Conservation (phyloP, 129 eudicot species). For the Mikania micrantha region DNA sequence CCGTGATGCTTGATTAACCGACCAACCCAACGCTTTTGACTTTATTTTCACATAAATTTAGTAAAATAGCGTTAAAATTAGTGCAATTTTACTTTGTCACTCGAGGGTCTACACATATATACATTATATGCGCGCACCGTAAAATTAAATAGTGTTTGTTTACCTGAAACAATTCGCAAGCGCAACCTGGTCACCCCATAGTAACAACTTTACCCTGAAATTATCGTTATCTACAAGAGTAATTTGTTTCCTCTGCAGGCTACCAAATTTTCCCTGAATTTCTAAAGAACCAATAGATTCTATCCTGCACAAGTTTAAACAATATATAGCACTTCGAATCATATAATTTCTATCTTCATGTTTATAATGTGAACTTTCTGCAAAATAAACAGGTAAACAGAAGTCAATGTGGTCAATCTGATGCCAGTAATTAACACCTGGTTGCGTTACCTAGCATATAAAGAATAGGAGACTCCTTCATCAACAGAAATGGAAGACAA, state of each 20-base stretch:
- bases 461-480: slow-evolving; percentile 74
- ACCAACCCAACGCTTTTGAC: too few species aligned
- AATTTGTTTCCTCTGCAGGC: slow-evolving; percentile 67
- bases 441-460: slow-evolving; percentile 68
- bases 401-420: neutral
- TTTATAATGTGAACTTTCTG: neutral
- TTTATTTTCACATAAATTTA: too few species aligned
- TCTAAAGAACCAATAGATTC: slow-evolving; percentile 76
- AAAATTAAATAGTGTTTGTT: slow-evolving; percentile 5
- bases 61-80: too few species aligned
- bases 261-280: slow-evolving; percentile 51
- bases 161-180: slow-evolving; percentile 85
- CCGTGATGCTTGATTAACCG: too few species aligned
- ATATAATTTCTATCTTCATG: slow-evolving; percentile 1
- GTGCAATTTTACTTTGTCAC: too few species aligned
- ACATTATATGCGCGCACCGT: too few species aligned
- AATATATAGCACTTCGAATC: neutral
- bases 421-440: neutral
- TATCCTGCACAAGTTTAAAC: slow-evolving; percentile 41
- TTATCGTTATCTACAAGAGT: slow-evolving; percentile 77
- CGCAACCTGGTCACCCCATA: slow-evolving; percentile 92
- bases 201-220: slow-evolving; percentile 44
- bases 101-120: too few species aligned
- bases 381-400: neutral
- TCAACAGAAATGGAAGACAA: slow-evolving; percentile 71